Base-by-base conservation (phyloP, 2,329 filamentous ascomycete species). In the Colletotrichum spaethianum region DNA sequence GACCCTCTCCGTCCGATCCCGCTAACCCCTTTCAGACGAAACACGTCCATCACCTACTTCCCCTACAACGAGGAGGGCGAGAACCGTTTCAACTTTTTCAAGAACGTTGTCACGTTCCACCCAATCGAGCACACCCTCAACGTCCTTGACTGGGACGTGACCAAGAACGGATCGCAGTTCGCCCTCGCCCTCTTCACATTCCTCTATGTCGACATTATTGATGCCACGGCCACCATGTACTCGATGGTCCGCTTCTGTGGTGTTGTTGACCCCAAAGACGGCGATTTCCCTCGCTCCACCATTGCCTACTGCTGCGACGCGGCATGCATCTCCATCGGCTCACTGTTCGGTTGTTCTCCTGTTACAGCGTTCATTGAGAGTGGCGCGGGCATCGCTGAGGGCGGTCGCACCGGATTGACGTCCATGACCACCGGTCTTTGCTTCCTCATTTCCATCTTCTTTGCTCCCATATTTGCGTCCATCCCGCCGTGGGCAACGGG, bases 201-300 rank as follows among this genome's bases (percentile, higher is more conserved):
- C 78, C 86, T 95, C 3, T 94, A 94, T 72, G 93, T 95, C 62
- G 93, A 94, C 76, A 93, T 94, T 75, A 91, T 95, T 72, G 93
- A 95, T 78, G 92, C 91, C 77, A 94, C 93, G 0, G 93, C 92
- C 52, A 94, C 93, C 0, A 83, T 94, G 46, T 94, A 94, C 82
- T 93, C 92, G n/a, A 94, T 95, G 93, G 93, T 93, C 1, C 91
- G 92, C 28, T 94, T 94, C 82, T 91, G 89, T 73, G 90, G 90
- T 36, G 88, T 89, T 55, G 89, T 93, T 75, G 87, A 92, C 77
- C 82, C 87, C 75, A 86, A 89, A 56, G 90, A 92, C 2, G 90
- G 92, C n/a, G 94, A 97, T 79, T 98, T 98, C 74, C 94, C 95
- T 63, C 92, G 94, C 50, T 95, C 93, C 2, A 94, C 94, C 0